These are phyloP conservation scores for Aphanomyces euteiches DNA, from an alignment of 352 stramenopile species.

Conservation along the genomic window DNA sequence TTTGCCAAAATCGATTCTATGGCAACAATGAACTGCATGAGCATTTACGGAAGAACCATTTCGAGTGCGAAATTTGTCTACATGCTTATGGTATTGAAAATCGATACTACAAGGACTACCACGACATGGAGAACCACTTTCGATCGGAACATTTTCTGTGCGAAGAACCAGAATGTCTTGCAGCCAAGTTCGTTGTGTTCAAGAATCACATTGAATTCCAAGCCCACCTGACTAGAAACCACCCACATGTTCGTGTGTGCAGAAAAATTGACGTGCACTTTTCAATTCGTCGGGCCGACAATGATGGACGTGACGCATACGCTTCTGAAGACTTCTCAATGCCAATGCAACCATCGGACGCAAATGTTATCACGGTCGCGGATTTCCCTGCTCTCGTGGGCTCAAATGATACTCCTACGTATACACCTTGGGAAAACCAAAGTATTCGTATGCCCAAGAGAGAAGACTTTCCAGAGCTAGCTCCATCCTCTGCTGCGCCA, in stretches of 20 bases:
- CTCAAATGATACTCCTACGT: slow-evolving; percentile 33
- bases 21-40: slow-evolving; percentile 85
- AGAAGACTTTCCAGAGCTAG: slow-evolving; percentile 70
- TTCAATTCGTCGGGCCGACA: slow-evolving; percentile 56
- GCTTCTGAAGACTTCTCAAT: slow-evolving; percentile 29
- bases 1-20: slow-evolving; percentile 85
- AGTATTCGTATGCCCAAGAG: slow-evolving; percentile 42
- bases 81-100: slow-evolving; percentile 74
- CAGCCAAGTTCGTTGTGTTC: slow-evolving; percentile 89
- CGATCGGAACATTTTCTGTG: slow-evolving; percentile 85
- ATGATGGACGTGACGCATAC: slow-evolving; percentile 36
- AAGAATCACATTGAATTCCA: slow-evolving; percentile 82
- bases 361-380: slow-evolving; percentile 75
- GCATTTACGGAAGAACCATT: slow-evolving; percentile 89
- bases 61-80: slow-evolving; percentile 88
- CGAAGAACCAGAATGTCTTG: slow-evolving; percentile 74
- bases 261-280: slow-evolving; percentile 87
- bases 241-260: slow-evolving; percentile 81
- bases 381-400: slow-evolving; percentile 76
- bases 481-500: slow-evolving; percentile 31
- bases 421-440: slow-evolving; percentile 68
- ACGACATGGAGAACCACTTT: slow-evolving; percentile 88
- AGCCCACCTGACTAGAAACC: slow-evolving; percentile 70
- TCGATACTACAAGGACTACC: slow-evolving; percentile 90
- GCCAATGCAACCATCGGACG: slow-evolving; percentile 13